These are phyloP conservation scores for Murraya paniculata DNA, from an alignment of 345 rosid species.

Conservation along the genomic window DNA sequence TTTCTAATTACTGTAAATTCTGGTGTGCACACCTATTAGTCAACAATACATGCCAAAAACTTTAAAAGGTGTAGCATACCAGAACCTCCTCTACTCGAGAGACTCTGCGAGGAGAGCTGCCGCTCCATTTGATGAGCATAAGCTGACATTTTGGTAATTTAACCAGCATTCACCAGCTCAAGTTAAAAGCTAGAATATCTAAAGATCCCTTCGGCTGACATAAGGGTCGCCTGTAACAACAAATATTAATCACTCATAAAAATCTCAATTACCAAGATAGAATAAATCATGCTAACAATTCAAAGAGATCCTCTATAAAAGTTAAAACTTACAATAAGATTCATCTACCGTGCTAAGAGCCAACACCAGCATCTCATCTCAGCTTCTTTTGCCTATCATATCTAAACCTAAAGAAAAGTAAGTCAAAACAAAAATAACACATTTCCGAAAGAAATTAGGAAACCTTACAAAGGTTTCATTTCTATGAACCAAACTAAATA, in stretches of 20 bases:
- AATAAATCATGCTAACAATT: neutral
- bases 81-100: slow-evolving; percentile 63
- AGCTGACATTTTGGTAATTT: slow-evolving; percentile 58
- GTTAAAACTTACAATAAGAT: slow-evolving; percentile 10
- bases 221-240: slow-evolving; percentile 23
- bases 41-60: neutral
- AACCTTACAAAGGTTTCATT: neutral
- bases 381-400: slow-evolving; percentile 11
- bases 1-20: neutral
- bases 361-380: slow-evolving; percentile 17
- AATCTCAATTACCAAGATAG: neutral
- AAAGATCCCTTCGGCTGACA: slow-evolving; percentile 20
- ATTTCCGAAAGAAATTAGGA: neutral
- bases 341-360: slow-evolving; percentile 12
- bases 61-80: slow-evolving; percentile 37
- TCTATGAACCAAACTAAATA: neutral
- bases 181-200: slow-evolving; percentile 12
- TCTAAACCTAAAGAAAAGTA: neutral
- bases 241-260: neutral
- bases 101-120: slow-evolving; percentile 52
- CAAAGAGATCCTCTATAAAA: slow-evolving; percentile 1
- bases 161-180: slow-evolving; percentile 20
- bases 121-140: slow-evolving; percentile 77
- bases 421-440: neutral
- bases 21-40: neutral